Evolutionary conservation across 116 monocot species (phyloP).

Genomic region (Posidonia oceanica): DNA sequence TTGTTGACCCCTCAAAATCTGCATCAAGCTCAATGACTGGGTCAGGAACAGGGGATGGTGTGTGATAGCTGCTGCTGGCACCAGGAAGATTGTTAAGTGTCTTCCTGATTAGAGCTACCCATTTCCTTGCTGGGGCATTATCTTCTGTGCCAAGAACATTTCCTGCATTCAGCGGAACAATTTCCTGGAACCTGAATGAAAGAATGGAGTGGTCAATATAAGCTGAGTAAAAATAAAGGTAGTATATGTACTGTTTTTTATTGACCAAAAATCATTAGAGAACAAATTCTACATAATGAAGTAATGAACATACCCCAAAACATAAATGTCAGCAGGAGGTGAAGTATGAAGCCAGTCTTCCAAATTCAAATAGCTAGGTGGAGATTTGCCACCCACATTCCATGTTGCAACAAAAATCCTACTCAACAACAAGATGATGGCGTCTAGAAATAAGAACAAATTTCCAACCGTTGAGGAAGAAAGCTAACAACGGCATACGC

Average conservation of each 20-base stretch:
- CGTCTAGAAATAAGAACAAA: background rate
- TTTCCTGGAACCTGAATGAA: slow-evolving; percentile 54
- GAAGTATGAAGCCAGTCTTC: slow-evolving; percentile 77
- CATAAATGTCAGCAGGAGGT: slow-evolving; percentile 66
- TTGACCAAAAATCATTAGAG: background rate
- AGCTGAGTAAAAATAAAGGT: too few relatives aligned
- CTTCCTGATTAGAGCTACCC: slow-evolving; percentile 49
- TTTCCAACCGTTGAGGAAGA: background rate
- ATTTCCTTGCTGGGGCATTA: slow-evolving; percentile 56
- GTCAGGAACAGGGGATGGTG: slow-evolving; percentile 50
- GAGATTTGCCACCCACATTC: slow-evolving; percentile 83
- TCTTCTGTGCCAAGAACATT: slow-evolving; percentile 71
- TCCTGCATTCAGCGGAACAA: slow-evolving; percentile 71
- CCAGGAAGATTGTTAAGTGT: slow-evolving; percentile 57
- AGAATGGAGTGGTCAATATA: background rate
- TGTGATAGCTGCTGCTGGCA: slow-evolving; percentile 26
- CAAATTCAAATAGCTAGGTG: slow-evolving; percentile 54
- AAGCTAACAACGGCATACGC: background rate
- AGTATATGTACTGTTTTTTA: too few relatives aligned
- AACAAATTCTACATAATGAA: background rate
- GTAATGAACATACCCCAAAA: slow-evolving; percentile 38
- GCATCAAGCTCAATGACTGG: slow-evolving; percentile 36
- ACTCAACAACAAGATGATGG: background rate
- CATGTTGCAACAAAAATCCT: slow-evolving; percentile 68
- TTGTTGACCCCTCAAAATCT: slow-evolving; percentile 29